Base-by-base conservation (phyloP, 1,284 basidiomycete species). In the Heliocybe sulcata region DNA sequence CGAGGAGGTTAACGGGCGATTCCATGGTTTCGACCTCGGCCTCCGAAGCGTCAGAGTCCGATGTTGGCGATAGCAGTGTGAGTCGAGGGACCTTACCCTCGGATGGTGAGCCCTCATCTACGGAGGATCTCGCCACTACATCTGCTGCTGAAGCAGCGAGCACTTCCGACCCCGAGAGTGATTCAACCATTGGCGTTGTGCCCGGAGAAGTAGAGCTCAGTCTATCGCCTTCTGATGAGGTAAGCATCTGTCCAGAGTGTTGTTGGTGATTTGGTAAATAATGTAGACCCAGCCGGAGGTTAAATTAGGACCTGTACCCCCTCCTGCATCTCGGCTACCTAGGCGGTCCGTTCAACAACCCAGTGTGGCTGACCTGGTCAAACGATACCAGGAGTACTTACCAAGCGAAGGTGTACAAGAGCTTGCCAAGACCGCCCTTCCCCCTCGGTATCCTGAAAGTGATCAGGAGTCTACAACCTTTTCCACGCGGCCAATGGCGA, bases 141-240 rank as follows among this genome's bases (percentile, higher is more conserved):
- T 51, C 57, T 45, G 45, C 53, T 31, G 51, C 53, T 54, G 65
- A 64, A 9, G 72, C 72, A n/a, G 53, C 9, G 27, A 48, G 20
- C 42, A 25, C 47, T 58, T 77, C 80, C 6, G 85, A 85, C 59
- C 74, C 77, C 2, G 92, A 92, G 47, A 94, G 89, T 64, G 93
- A 96, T 65, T 94, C 92, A 10, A 96, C 93, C 0, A 92, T 95
- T 55, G 91, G 87, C n/a, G 91, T 87, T 1, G 71, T 75, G 16
- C 26, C 26, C 23, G 38, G 38, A 4, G 38, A 42, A n/a, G 38
- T 42, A n/a, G 38, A 42, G n/a, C 6, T 42, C 16, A 42, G 8
- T 42, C 16, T 42, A 20, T 42, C 38, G n/a, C 38, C 38, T n/a
- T 6, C 38, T 6, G 19, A 6, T 6, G 38, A n/a, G 16, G 38